A percentile compares a stretch with the other conserved stretches of the same genome.
These are phyloP conservation scores for Pisolithus orientalis DNA, from an alignment of 768 basidiomycete genomes.

Conservation along the genomic window DNA sequence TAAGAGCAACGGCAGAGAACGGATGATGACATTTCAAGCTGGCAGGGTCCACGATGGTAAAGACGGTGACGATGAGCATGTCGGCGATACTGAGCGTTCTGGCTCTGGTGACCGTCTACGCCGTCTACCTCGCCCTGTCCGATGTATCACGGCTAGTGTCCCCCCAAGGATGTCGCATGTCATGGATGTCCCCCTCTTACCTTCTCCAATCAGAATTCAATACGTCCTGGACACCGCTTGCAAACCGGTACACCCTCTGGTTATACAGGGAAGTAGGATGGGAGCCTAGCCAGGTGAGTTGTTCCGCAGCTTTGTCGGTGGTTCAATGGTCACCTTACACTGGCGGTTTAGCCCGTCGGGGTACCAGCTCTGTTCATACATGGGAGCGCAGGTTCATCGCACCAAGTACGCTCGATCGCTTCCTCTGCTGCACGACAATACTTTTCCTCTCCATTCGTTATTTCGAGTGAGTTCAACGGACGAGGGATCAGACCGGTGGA, in stretches of 20 bases:
- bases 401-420: slow-evolving; percentile 91
- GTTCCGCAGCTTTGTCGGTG: slow-evolving; percentile 3
- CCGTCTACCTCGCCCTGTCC: slow-evolving; percentile 38
- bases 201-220: slow-evolving; percentile 65
- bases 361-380: slow-evolving; percentile 94
- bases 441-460: slow-evolving; percentile 52
- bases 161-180: slow-evolving; percentile 93
- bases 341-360: slow-evolving; percentile 34
- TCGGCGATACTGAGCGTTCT: slow-evolving; percentile 24
- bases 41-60: neutral
- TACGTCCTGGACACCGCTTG: slow-evolving; percentile 62
- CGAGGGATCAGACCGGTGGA: slow-evolving; percentile 55
- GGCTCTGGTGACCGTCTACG: slow-evolving; percentile 30
- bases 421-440: slow-evolving; percentile 84
- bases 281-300: slow-evolving; percentile 56
- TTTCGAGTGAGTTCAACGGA: slow-evolving; percentile 49
- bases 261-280: slow-evolving; percentile 87
- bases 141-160: slow-evolving; percentile 52
- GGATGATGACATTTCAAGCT: neutral
- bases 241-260: slow-evolving; percentile 75
- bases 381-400: slow-evolving; percentile 93
- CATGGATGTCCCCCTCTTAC: slow-evolving; percentile 93
- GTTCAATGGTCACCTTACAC: slow-evolving; percentile 1
- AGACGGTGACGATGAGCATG: slow-evolving; percentile 8
- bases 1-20: too few species aligned